Base-by-base conservation (phyloP, 1,284 basidiomycete genomes). In the Porodaedalea pini region DNA sequence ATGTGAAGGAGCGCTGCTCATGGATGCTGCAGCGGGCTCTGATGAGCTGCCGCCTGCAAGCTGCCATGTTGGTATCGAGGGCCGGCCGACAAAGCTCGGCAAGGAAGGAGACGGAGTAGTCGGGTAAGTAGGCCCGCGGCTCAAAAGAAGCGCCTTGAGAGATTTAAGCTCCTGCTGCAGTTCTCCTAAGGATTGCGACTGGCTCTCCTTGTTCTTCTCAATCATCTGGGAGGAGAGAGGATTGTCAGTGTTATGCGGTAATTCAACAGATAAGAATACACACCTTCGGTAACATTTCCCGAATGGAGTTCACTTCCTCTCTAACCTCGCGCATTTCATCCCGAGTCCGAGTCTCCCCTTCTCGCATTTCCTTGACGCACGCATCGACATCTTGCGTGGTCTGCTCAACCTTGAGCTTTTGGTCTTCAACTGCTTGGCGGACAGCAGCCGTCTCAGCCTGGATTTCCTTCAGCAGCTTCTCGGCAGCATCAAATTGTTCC, bases 91-190 rank as follows among this genome's bases (percentile, higher is more conserved):
- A 66, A 74, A 54, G 72, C 79, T 56, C 71, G 74, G 60, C 27
- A 66, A 61, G 15, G 84, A 80, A 1, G 82, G 77, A 1, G 79
- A 72, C 4, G 80, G 75, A 2, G 78, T 76, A 48, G 73, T 73
- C 4, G 83, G 72, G 55, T 75, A 64, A 27, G 72, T 71, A n/a
- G 85, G 80, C 1, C 83, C 82, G 37, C 92, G 82, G 61, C 88
- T 92, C n/a, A 94, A 79, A 4, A 99, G 77, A 15, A 99, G 80
- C 0, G 94, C 87, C 71, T 98, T 98, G 62, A 99, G 78, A 0
- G 94, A 97, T 69, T 95, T 94, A 65, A 99, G 81, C 70, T 99
- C 96, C 65, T 92, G 87, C 68, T 98, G 95, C 15, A 99, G 78
- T 63, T 95, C 94, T 31, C 80, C 75, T 8, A 96, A 77, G 4